Conservation (phyloP, 2,329 filamentous ascomycete species). For the Exophiala spinifera region DNA sequence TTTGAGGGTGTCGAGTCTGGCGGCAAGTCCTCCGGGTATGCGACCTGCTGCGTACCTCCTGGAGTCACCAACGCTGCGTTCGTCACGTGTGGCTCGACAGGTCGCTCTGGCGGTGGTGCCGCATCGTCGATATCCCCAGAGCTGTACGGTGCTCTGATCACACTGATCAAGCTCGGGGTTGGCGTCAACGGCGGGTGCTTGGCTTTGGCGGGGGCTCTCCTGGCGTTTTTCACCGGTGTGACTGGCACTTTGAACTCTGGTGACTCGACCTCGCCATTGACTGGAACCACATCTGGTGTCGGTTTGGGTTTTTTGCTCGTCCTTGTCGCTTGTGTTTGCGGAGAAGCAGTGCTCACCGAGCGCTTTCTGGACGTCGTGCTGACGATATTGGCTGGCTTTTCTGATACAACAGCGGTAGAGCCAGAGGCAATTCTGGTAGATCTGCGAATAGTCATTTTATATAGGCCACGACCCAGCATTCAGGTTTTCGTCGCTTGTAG, state of each 20-base stretch:
- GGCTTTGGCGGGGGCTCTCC: conserved; percentile 31
- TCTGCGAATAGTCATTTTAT: conserved; percentile 24
- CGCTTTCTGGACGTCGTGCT: conserved; percentile 26
- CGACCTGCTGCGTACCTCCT: conserved; percentile 45
- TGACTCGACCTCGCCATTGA: conserved; percentile 8
- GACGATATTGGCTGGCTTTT: background rate
- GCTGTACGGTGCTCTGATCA: conserved; percentile 46
- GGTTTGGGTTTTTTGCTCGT: conserved; percentile 23
- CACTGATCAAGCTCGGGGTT: conserved; percentile 48
- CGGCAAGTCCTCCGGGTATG: conserved; percentile 43
- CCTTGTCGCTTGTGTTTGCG: background rate
- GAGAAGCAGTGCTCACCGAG: conserved; percentile 9
- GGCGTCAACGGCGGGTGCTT: conserved; percentile 44
- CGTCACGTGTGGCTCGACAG: conserved; percentile 48
- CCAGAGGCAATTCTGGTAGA: conserved; percentile 20
- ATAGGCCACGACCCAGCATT: conserved; percentile 13
- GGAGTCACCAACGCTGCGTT: conserved; percentile 49
- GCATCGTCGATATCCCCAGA: conserved; percentile 41
- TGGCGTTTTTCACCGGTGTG: conserved; percentile 33
- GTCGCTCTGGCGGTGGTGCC: conserved; percentile 41
- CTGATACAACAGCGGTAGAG: background rate
- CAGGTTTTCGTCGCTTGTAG: background rate
- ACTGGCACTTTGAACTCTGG: conserved; percentile 26
- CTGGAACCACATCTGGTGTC: background rate
- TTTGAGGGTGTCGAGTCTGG: conserved; percentile 38